Base-by-base conservation (phyloP, 495 filamentous ascomycete species). In the Daldinia childiae region DNA sequence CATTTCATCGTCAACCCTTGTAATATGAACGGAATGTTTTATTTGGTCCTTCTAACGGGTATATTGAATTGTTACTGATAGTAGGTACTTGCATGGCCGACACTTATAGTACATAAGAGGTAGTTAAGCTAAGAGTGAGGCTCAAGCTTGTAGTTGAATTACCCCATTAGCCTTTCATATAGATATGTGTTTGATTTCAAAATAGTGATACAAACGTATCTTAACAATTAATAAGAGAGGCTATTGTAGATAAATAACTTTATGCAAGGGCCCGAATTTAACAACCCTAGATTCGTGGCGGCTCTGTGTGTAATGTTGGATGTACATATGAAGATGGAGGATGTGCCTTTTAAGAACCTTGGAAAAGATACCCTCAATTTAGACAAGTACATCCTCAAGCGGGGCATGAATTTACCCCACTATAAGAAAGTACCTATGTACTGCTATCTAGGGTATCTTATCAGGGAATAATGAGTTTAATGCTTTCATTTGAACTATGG, bases 221-320 rank as follows among this genome's bases (percentile, higher is more conserved):
- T 21, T 36, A 36, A 14, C 34, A 19, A 48, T 3, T 19, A 17
- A 17, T 19, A 17, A 17, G 1, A 9, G 17, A 11, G 19, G 19
- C 3, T 48, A 48, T 12, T 3, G 19, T 24, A 48, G 8, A 48
- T 24, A 19, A 11, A 48, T 48, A 24, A 24, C 19, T 14, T 24
- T 27, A 56, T 64, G 62, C 62, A 57, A 64, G 62, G 62, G 36
- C 12, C 50, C 36, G 26, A n/a, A 57, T 34, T 32, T 57, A 38
- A 64, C 38, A 64, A 38, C 9, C 24, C 27, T 48, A 17, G 32
- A 15, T 56, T 54, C 50, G 50, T 15, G 21, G 27, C 14, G 50
- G 50, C 24, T 21, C 5, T 54, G 50, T 29, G 50, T 29, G 15
- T 30, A n/a, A 48, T 48, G 11, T 9, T 19, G n/a, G 6, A 7